These are phyloP conservation scores for Letharia lupina DNA, from an alignment of 495 filamentous ascomycete species.

Conservation along the genomic window DNA sequence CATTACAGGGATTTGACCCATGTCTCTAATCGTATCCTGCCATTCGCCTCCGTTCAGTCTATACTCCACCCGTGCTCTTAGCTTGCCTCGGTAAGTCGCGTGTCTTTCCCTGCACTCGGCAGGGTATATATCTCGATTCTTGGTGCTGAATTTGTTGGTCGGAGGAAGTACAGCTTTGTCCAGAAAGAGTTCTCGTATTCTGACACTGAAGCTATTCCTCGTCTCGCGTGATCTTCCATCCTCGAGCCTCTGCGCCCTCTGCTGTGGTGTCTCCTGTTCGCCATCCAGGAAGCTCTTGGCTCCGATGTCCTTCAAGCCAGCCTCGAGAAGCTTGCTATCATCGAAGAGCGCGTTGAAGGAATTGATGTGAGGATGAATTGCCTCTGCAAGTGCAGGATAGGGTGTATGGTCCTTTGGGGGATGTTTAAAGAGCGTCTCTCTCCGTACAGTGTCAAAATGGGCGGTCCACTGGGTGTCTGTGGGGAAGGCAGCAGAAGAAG, in stretches of 20 bases:
- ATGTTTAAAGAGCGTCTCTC: conserved; percentile 78
- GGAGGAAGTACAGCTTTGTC: conserved; percentile 66
- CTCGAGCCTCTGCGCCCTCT: conserved; percentile 35
- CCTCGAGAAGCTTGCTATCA: conserved; percentile 57
- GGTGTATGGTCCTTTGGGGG: conserved; percentile 81
- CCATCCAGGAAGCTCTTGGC: conserved; percentile 81
- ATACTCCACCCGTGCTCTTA: conserved; percentile 72
- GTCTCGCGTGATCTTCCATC: conserved; percentile 42
- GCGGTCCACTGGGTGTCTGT: conserved; percentile 74
- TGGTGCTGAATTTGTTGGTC: conserved; percentile 68
- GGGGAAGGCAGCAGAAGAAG: conserved; percentile 17
- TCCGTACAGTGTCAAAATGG: conserved; percentile 68
- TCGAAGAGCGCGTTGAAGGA: conserved; percentile 94
- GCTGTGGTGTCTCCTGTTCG: conserved; percentile 39
- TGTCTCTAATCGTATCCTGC: conserved; percentile 66
- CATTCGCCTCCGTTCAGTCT: conserved; percentile 79
- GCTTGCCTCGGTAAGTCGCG: conserved; percentile 80
- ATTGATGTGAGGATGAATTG: conserved; percentile 82
- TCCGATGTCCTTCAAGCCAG: conserved; percentile 78
- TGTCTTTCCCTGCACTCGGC: conserved; percentile 93
- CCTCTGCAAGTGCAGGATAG: conserved; percentile 74
- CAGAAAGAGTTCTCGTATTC: conserved; percentile 67
- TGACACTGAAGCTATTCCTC: conserved; percentile 64
- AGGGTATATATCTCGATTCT: conserved; percentile 75
- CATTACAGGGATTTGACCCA: conserved; percentile 90